A percentile compares a stretch with the other conserved stretches of the same genome.
Conservation (phyloP, 148 eudicot species). For the Polygonum maritimum region DNA sequence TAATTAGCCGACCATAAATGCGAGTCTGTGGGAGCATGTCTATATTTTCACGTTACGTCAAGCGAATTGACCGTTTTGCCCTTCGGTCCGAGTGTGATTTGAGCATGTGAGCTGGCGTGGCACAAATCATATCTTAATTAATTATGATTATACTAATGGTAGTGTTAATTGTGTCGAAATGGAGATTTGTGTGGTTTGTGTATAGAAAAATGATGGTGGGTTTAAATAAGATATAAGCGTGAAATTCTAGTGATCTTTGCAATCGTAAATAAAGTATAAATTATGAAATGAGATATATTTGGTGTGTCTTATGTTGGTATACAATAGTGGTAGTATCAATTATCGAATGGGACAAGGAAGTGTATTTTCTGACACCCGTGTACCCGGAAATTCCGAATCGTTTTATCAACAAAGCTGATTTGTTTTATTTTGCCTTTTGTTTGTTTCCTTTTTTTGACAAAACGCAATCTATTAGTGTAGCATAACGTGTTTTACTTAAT, state of each 20-base stretch:
- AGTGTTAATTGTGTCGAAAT: background rate
- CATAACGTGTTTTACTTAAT: too few species aligned
- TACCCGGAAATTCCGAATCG: background rate
- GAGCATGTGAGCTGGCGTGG: conserved; percentile 3
- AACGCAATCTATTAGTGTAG: too few species aligned
- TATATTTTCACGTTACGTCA: conserved; percentile 7
- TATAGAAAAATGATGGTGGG: background rate
- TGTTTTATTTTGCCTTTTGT: background rate
- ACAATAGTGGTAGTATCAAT: background rate
- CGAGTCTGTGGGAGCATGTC: conserved; percentile 4
- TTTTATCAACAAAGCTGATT: conserved; percentile 1
- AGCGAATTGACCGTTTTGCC: background rate
- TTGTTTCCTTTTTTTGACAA: too few species aligned
- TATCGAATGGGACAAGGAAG: background rate
- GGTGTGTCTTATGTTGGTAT: background rate
- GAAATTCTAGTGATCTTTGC: background rate
- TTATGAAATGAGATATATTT: background rate
- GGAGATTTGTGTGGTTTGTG: background rate
- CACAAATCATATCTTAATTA: background rate
- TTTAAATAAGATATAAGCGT: too few species aligned
- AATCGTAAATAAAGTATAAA: background rate
- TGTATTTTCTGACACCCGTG: background rate
- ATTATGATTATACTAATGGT: background rate
- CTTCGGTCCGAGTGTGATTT: background rate
- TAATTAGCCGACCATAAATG: conserved; percentile 10